Evolutionary conservation across 306 rosid genomes (phyloP).

Genomic region (Mimosa bimucronata): DNA sequence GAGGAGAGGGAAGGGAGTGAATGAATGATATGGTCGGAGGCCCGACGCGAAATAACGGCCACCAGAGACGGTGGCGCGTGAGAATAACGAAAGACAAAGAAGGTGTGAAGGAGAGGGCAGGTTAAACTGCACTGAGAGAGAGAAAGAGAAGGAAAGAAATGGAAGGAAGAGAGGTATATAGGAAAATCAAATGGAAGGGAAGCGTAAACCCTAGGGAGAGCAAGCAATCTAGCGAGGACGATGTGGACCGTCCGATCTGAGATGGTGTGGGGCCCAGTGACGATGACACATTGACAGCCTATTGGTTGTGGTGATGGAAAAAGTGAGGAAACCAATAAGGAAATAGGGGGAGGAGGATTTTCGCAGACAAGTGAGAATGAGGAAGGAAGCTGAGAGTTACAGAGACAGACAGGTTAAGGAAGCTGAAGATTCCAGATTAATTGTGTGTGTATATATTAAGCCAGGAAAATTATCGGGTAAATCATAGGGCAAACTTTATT

Average conservation of each 20-base stretch:
- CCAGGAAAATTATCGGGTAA: neutral
- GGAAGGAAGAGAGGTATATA: neutral
- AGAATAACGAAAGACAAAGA: neutral
- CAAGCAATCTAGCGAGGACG: neutral
- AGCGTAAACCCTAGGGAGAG: constrained; percentile 44
- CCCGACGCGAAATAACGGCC: constrained; percentile 47
- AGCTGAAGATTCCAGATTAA: neutral
- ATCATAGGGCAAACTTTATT: neutral
- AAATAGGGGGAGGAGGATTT: neutral
- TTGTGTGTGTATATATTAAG: neutral
- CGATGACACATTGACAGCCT: constrained; percentile 9
- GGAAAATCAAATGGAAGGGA: constrained; percentile 12
- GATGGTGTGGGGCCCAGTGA: constrained; percentile 30
- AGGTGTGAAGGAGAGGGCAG: constrained; percentile 37
- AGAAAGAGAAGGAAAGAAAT: neutral
- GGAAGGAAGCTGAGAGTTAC: neutral
- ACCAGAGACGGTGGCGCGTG: constrained; percentile 47
- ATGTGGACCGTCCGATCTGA: constrained; percentile 33
- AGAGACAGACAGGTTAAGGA: no score
- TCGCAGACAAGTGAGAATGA: neutral
- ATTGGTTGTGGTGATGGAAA: neutral
- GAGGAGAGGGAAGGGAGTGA: constrained; percentile 71
- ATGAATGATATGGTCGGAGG: constrained; percentile 50
- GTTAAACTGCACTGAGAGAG: constrained; percentile 39
- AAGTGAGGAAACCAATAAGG: neutral